Conservation (phyloP, 2,329 filamentous ascomycete species). For the Thelonectria olida region DNA sequence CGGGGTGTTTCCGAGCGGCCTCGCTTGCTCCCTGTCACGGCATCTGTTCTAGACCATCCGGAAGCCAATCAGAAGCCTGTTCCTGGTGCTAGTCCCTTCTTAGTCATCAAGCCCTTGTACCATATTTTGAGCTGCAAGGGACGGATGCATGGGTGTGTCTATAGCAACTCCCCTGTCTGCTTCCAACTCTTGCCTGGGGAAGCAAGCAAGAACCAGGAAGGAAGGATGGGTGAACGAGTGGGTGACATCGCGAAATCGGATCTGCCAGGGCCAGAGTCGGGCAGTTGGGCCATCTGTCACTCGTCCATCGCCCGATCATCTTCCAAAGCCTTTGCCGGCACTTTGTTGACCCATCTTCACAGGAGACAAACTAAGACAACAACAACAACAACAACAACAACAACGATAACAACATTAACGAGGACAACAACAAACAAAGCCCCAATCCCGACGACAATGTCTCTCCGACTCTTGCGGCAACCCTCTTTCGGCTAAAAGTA, state of each 20-base stretch:
- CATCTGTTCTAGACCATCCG: slow-evolving; percentile 38
- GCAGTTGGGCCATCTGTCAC: slow-evolving; percentile 10
- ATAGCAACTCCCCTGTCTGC: slow-evolving; percentile 15
- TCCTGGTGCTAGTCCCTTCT: slow-evolving; percentile 49
- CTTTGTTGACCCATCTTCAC: background rate
- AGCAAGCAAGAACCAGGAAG: slow-evolving; percentile 19
- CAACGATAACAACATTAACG: background rate
- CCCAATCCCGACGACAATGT: background rate
- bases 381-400: background rate
- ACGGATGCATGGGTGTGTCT: slow-evolving; percentile 17
- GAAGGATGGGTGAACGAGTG: slow-evolving; percentile 12
- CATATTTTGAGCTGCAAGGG: slow-evolving; percentile 25
- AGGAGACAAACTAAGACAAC: background rate
- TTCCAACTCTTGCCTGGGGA: slow-evolving; percentile 16
- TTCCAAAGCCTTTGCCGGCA: slow-evolving; percentile 6
- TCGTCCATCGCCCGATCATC: slow-evolving; percentile 17
- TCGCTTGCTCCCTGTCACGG: slow-evolving; percentile 24
- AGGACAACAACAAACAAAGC: background rate
- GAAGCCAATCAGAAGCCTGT: slow-evolving; percentile 52
- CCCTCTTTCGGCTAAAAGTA: slow-evolving; percentile 14
- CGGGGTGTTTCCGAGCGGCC: slow-evolving; percentile 25
- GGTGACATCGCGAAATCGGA: slow-evolving; percentile 41
- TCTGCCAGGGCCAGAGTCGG: slow-evolving; percentile 28
- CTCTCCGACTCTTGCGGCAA: slow-evolving; percentile 5
- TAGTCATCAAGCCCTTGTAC: slow-evolving; percentile 7